Evolutionary conservation across 768 basidiomycete genomes (phyloP).

Genomic region (Podaxis sp.): DNA sequence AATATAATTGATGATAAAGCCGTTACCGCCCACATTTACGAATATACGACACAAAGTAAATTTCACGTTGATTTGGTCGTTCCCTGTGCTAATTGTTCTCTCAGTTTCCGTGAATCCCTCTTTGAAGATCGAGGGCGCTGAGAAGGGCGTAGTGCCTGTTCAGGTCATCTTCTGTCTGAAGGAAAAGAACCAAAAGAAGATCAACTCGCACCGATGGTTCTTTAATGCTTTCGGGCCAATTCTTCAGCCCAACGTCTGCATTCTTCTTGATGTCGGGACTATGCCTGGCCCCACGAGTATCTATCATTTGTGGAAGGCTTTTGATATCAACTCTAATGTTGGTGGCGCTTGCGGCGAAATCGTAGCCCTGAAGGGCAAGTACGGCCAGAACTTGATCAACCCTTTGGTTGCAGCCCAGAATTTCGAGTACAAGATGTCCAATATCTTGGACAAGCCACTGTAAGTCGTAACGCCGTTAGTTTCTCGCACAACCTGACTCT

Average conservation of each 20-base stretch:
- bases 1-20: conserved; percentile 79
- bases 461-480: conserved; percentile 26
- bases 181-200: conserved; percentile 94
- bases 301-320: conserved; percentile 94
- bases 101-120: conserved; percentile 80
- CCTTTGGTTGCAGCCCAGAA: conserved; percentile 78
- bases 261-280: conserved; percentile 81
- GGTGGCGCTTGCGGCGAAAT: conserved; percentile 97
- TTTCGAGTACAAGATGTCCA: conserved; percentile 93
- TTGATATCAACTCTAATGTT: conserved; percentile 88
- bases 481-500: not conserved
- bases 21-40: conserved; percentile 89
- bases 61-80: conserved; percentile 11
- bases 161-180: conserved; percentile 93
- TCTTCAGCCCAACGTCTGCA: conserved; percentile 88
- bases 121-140: conserved; percentile 78
- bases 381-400: conserved; percentile 75
- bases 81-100: not conserved
- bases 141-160: conserved; percentile 82
- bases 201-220: conserved; percentile 94
- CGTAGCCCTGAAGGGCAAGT: conserved; percentile 87
- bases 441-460: conserved; percentile 90
- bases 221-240: conserved; percentile 87
- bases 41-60: conserved; percentile 90
- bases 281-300: conserved; percentile 87